Evolutionary conservation across 768 basidiomycete genomes (phyloP).

Genomic region (Gelatoporia subvermispora): DNA sequence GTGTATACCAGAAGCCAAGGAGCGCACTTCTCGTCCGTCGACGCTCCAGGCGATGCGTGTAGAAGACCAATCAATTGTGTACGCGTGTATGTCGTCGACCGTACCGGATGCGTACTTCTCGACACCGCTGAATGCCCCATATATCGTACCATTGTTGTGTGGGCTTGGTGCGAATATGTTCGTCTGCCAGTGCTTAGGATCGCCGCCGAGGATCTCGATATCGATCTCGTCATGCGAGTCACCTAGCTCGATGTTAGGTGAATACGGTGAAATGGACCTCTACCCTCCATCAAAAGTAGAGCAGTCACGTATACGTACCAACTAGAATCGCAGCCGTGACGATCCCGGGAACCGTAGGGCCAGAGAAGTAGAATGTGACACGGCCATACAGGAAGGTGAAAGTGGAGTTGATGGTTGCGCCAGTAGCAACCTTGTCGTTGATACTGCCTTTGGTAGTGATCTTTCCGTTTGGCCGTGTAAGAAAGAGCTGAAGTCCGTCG

Average conservation of each 20-base stretch:
- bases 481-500: constrained; percentile 28
- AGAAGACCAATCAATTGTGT: constrained; percentile 36
- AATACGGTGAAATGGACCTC: no score
- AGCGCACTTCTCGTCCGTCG: constrained; percentile 31
- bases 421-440: constrained; percentile 32
- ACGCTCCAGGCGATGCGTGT: constrained; percentile 37
- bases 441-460: constrained; percentile 28
- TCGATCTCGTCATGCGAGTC: constrained; percentile 35
- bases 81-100: constrained; percentile 24
- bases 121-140: constrained; percentile 32
- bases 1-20: constrained; percentile 22
- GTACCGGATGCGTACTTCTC: constrained; percentile 22
- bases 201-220: constrained; percentile 37
- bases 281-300: neutral
- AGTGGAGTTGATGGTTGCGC: constrained; percentile 39
- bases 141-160: constrained; percentile 27
- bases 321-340: constrained; percentile 39
- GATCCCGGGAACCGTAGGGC: constrained; percentile 29
- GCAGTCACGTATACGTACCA: constrained; percentile 22
- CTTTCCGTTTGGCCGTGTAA: constrained; percentile 27
- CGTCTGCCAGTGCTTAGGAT: constrained; percentile 35
- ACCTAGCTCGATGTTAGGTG: neutral
- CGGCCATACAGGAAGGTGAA: constrained; percentile 32
- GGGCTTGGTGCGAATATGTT: constrained; percentile 35
- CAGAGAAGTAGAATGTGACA: constrained; percentile 29